Evolutionary conservation across 2,329 filamentous ascomycete species (phyloP).

Genomic region (Meredithiella fracta): DNA sequence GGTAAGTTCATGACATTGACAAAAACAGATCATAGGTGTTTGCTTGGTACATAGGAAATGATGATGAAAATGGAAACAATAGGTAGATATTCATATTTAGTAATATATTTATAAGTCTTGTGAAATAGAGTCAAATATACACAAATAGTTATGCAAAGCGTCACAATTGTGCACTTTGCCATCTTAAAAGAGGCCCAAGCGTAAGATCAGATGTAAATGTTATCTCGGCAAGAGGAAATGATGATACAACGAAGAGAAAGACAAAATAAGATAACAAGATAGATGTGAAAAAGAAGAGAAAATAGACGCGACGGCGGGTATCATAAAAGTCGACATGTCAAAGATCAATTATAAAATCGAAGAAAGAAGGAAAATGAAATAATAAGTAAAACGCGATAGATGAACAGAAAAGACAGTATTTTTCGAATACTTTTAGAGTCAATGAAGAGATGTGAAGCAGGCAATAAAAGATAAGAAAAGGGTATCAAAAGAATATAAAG

Average conservation of each 20-base stretch:
- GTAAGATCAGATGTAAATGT: background rate
- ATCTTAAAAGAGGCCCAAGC: background rate
- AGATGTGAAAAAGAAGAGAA: background rate
- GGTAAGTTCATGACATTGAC: no score
- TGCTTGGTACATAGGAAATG: no score
- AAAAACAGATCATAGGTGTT: no score
- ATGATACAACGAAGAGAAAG: background rate
- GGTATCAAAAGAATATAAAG: constrained; percentile 1
- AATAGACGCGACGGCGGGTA: constrained; percentile 9
- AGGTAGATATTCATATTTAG: background rate
- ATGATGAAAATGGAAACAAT: no score
- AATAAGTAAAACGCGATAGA: background rate
- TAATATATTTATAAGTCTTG: constrained; percentile 1
- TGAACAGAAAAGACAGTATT: background rate
- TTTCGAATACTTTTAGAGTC: background rate
- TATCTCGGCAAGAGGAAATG: background rate
- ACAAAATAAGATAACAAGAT: background rate
- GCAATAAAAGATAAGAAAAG: background rate
- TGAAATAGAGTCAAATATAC: background rate
- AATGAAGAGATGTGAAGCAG: background rate
- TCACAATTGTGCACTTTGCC: background rate
- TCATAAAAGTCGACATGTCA: constrained; percentile 5
- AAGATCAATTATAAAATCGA: constrained; percentile 1
- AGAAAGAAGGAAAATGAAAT: background rate
- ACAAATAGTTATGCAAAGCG: background rate